Percentiles rank a stretch among this genome's conserved stretches.
These are phyloP conservation scores for Globisporangium cylindrosporum DNA, from an alignment of 352 stramenopile genomes.

Conservation along the genomic window DNA sequence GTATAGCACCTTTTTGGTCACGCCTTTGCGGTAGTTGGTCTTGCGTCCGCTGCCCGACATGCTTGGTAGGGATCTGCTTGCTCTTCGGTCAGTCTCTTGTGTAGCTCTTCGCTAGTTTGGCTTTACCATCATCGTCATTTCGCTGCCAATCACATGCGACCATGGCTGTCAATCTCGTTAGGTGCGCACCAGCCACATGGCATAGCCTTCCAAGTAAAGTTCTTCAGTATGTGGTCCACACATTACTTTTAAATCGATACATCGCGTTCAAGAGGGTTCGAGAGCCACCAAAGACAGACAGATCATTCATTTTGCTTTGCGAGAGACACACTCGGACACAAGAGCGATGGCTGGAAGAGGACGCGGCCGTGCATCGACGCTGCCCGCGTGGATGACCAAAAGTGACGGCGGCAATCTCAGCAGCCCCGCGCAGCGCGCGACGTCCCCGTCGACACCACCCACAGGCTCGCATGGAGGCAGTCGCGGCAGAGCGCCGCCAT, in stretches of 20 bases:
- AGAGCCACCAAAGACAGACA: constrained; percentile 3
- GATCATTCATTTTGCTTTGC: constrained; percentile 1
- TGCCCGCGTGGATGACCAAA: constrained; percentile 88
- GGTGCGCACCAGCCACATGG: not conserved
- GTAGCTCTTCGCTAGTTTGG: not conserved
- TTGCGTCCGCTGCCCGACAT: constrained; percentile 91
- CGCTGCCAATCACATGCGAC: constrained; percentile 1
- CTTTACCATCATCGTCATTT: not conserved
- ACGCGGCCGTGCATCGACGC: constrained; percentile 63
- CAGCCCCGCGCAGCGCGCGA: not conserved
- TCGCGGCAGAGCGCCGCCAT: constrained; percentile 1
- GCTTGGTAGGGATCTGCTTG: constrained; percentile 2
- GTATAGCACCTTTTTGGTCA: constrained; percentile 91
- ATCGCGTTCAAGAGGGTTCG: not conserved
- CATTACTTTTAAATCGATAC: not conserved
- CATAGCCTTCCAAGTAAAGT: not conserved
- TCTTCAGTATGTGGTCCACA: not conserved
- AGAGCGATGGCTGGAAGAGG: constrained; percentile 72
- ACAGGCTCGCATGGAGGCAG: not conserved
- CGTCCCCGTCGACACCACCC: not conserved
- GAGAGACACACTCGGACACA: not conserved
- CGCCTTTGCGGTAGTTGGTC: constrained; percentile 91
- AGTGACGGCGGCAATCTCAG: not conserved
- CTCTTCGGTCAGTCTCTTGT: not conserved
- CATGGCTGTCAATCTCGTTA: not conserved